These are phyloP conservation scores for Macrocybe gigantea DNA, from an alignment of 768 basidiomycete species.

Conservation along the genomic window DNA sequence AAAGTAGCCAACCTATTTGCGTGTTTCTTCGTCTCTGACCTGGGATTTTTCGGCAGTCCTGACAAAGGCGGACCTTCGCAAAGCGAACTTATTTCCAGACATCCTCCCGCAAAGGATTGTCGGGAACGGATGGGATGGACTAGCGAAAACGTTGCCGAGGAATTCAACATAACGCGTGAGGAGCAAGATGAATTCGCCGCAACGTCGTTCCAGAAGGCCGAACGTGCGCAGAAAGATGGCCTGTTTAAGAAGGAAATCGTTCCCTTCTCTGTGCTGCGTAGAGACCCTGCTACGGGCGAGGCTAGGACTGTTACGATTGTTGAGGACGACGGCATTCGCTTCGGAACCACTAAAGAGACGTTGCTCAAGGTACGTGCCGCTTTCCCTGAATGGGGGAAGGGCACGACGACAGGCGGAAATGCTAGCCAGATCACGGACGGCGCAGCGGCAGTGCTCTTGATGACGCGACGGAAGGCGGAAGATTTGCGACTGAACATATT, in stretches of 20 bases:
- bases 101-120: slow-evolving; percentile 55
- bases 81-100: slow-evolving; percentile 54
- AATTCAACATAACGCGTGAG: slow-evolving; percentile 66
- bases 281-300: slow-evolving; percentile 49
- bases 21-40: not conserved
- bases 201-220: slow-evolving; percentile 72
- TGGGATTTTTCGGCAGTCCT: slow-evolving; percentile 34
- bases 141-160: slow-evolving; percentile 76
- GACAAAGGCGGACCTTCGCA: slow-evolving; percentile 56
- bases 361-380: slow-evolving; percentile 65
- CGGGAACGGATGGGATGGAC: slow-evolving; percentile 85
- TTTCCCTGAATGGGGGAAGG: slow-evolving; percentile 78
- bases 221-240: slow-evolving; percentile 63
- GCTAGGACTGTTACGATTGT: slow-evolving; percentile 48
- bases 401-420: slow-evolving; percentile 77
- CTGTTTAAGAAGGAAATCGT: slow-evolving; percentile 67
- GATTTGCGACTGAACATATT: slow-evolving; percentile 65
- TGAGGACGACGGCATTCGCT: slow-evolving; percentile 75
- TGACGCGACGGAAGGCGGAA: slow-evolving; percentile 77
- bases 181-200: slow-evolving; percentile 76
- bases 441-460: slow-evolving; percentile 74
- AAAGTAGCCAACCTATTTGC: slow-evolving; percentile 38
- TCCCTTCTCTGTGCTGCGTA: slow-evolving; percentile 62
- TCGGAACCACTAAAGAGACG: slow-evolving; percentile 62
- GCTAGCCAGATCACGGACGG: slow-evolving; percentile 85